Evolutionary conservation across 1,284 basidiomycete genomes (phyloP), one percentile per base, ranked within the genome.

Genomic region (Microbotryum saponariae): DNA sequence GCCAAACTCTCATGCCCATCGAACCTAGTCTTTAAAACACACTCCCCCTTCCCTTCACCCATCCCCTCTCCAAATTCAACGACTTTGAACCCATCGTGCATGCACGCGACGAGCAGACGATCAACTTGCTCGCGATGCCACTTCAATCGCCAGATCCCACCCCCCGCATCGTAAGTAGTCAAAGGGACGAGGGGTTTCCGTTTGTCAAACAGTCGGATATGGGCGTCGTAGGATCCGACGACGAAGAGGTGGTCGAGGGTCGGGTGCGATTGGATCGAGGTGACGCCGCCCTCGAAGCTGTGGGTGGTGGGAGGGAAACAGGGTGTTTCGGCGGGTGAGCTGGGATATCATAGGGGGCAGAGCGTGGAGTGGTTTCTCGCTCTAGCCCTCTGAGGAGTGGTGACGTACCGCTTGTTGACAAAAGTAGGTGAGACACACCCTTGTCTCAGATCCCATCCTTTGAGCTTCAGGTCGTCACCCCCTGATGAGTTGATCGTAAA

Each of bases 81-180:
- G 8, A 93, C 80, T 71, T 93, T 94, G 81, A 91, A 94, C 1
- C 96, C 94, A 66, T 90, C 91, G 73, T 97, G 93, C 96, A 98
- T 99, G 73, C 89, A 90, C 0, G 91, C 96, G 12, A 92, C 84
- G 31, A 97, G 80, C 1, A 98, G 78, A 70, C 92, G 87, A 27
- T 80, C 72, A 4, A 72, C 65, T 1, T 79, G 65, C 1, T 79
- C 81, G 1, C 92, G 91, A 74, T 97, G 91, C 91, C 93, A 98
- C 74, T 96, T 94, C 54, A 91, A 83, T 20, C 96, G 82, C 96
- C 96, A 99, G 14, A 86, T 87, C 2, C 96, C 96, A 3, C 96
- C 96, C 1, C 90, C 91, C 1, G 91, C 84, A 56, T 86, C 81
- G 20, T 82, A 81, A 48, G 82, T 78, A 0, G 77, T 74, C 4